A percentile compares a stretch with the other conserved stretches of the same genome.
Conservation (phyloP, 2,329 filamentous ascomycete species). For the Penicillium brasilianum region DNA sequence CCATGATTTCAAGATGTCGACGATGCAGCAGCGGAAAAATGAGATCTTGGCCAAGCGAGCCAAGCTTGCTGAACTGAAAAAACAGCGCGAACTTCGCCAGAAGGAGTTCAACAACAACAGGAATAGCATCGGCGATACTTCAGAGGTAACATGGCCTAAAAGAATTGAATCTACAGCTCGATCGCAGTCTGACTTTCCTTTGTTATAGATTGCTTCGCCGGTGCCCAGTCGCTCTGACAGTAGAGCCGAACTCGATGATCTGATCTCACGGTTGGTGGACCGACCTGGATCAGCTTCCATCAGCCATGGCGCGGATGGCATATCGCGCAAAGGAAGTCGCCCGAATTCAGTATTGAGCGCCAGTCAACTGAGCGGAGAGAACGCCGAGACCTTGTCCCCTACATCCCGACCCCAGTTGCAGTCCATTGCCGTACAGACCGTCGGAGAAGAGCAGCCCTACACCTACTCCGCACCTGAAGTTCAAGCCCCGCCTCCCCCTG, state of each 20-base stretch:
- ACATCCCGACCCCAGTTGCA: conserved; percentile 49
- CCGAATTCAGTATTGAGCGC: conserved; percentile 86
- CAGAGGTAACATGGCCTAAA: conserved; percentile 64
- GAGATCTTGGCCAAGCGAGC: conserved; percentile 97
- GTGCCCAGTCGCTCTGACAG: conserved; percentile 69
- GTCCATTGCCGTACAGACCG: conserved; percentile 66
- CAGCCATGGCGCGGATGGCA: conserved; percentile 55
- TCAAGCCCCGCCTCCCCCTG: conserved; percentile 66
- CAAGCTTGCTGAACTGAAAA: conserved; percentile 94
- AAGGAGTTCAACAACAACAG: conserved; percentile 74
- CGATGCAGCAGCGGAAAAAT: conserved; percentile 77
- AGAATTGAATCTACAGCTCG: conserved; percentile 15
- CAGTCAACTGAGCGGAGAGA: conserved; percentile 78
- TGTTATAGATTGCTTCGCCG: conserved; percentile 67
- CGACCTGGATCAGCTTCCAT: conserved; percentile 72
- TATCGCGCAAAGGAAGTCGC: conserved; percentile 65
- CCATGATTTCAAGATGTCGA: conserved; percentile 35
- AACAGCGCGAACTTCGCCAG: conserved; percentile 82
- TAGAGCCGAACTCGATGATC: conserved; percentile 76
- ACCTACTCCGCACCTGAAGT: conserved; percentile 78
- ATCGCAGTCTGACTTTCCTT: conserved; percentile 20
- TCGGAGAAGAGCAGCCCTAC: conserved; percentile 71
- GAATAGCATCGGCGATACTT: conserved; percentile 68
- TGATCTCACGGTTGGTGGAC: conserved; percentile 84
- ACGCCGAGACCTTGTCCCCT: conserved; percentile 45